Conservation (phyloP, 352 stramenopile genomes). For the Phytophthora rubi region DNA sequence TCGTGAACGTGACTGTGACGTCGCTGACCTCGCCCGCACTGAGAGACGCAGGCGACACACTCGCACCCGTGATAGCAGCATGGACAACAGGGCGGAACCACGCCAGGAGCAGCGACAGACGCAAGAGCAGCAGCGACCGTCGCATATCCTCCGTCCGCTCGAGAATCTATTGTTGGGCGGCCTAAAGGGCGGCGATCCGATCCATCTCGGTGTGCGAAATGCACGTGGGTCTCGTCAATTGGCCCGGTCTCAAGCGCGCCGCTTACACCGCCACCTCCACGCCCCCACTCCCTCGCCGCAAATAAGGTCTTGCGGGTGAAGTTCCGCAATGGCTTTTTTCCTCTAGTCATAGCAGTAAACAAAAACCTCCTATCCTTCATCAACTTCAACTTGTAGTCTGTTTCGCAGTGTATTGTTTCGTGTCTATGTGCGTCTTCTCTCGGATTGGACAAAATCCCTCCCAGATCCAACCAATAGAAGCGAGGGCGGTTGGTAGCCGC, state of each 20-base stretch:
- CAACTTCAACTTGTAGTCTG: neutral
- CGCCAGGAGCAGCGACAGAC: conserved; percentile 11
- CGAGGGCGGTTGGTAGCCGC: conserved; percentile 3
- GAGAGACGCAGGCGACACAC: conserved; percentile 32
- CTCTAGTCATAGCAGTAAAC: too few relatives aligned
- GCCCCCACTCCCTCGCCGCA: too few relatives aligned
- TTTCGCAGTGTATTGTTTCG: neutral
- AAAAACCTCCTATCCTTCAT: neutral
- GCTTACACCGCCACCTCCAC: too few relatives aligned
- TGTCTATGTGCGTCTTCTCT: neutral
- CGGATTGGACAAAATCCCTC: conserved; percentile 3
- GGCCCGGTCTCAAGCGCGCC: too few relatives aligned
- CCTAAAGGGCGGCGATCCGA: neutral
- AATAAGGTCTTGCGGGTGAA: too few relatives aligned
- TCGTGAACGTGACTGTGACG: conserved; percentile 39
- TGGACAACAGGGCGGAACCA: neutral
- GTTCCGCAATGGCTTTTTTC: too few relatives aligned
- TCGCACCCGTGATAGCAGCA: conserved; percentile 30
- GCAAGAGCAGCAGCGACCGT: conserved; percentile 7
- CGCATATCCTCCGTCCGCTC: conserved; percentile 11
- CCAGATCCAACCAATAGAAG: neutral
- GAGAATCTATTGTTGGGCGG: neutral
- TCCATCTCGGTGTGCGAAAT: neutral
- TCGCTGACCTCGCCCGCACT: conserved; percentile 28
- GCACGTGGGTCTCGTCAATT: neutral